Evolutionary conservation across 306 rosid species (phyloP), one percentile per base, ranked within the genome.

Genomic region (Vigna angularis): DNA sequence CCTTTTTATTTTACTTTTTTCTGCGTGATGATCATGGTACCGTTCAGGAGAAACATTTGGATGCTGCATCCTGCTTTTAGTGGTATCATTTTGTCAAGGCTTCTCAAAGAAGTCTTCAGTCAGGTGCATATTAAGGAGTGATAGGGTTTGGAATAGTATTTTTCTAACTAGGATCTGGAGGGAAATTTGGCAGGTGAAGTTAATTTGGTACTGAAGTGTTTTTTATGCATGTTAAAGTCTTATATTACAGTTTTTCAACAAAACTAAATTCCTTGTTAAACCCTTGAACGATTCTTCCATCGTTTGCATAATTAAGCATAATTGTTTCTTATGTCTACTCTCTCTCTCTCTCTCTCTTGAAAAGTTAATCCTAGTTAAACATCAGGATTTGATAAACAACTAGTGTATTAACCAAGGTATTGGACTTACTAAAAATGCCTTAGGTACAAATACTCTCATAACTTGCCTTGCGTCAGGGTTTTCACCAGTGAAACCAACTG

Each of bases 281-380:
- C 38, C 40, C 57, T 56, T 38, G 26, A 53, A 18, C 30, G 69
- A 14, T 68, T 17, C 75, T 36, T 79, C 28, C 74, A 38, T 55
- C n/a, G n/a, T 65, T 20, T 75, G 75, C 34, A 56, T n/a, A 45
- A 44, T 45, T 62, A 63, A 55, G 83, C 72, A 67, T 28, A 58
- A 71, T 17, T 56, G 14, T 38, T 42, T 63, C 67, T 4, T 17
- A 11, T 61, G 53, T 57, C 5, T 47, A 15, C 63, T 4, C 20
- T 20, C 20, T 20, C 20, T 20, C 20, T n/a, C 20, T 20, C 15
- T 74, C 24, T 64, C 3, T 53, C 22, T 44, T n/a, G 28, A 59
- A 55, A 17, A 79, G 7, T 32, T 22, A 63, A 30, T 7, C 22
- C 17, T 68, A 14, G 15, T 8, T 50, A 20, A 11, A 40, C 22